phyloP scores from a whole-genome alignment of 2,329 filamentous ascomycete species.

The Hymenoscyphus infarciens region DNA sequence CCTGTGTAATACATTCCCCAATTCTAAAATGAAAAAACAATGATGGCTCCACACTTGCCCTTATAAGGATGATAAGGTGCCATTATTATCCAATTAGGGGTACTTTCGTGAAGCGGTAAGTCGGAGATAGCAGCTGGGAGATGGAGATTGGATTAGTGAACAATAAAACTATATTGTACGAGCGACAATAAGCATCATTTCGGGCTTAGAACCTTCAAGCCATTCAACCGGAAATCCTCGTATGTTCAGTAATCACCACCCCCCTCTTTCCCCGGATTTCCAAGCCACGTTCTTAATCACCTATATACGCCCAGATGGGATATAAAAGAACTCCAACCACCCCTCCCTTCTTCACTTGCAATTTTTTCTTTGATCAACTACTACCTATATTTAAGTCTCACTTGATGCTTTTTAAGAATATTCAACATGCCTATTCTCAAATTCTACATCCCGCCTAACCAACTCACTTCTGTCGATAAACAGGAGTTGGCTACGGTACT shows the following conservation, averaged over 20 bases:
- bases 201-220: too few species aligned
- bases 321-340: background rate
- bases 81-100: background rate
- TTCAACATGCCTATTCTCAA: constrained; percentile 22
- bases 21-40: too few species aligned
- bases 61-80: background rate
- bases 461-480: constrained; percentile 20
- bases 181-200: too few species aligned
- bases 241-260: too few species aligned
- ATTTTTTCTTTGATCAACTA: background rate
- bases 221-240: too few species aligned
- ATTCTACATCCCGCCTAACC: constrained; percentile 20
- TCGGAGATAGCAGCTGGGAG: background rate
- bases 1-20: too few species aligned
- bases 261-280: too few species aligned
- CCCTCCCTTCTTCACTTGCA: background rate
- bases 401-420: too few species aligned
- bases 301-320: background rate
- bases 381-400: background rate
- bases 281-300: too few species aligned
- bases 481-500: constrained; percentile 17
- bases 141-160: background rate
- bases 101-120: background rate
- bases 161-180: background rate
- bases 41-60: background rate